phyloP scores from a whole-genome alignment of 805 yeast species.

The Suhomyces prunicola region DNA sequence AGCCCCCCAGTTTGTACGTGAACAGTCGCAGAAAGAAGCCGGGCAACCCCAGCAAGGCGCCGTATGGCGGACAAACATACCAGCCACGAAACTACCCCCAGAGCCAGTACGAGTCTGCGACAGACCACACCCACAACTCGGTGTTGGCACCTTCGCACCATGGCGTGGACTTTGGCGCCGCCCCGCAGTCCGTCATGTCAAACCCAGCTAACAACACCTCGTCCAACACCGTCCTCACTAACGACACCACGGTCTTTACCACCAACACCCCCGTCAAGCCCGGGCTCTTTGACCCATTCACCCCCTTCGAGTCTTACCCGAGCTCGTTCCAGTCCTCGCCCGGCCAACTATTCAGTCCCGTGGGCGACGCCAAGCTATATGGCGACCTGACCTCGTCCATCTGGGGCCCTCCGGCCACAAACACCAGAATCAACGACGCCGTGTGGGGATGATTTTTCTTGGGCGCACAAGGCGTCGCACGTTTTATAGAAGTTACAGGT shows the following conservation, averaged over 20 bases:
- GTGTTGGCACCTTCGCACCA: not conserved
- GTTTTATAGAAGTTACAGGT: not conserved
- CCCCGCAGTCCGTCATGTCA: not conserved
- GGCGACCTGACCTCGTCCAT: constrained; percentile 10
- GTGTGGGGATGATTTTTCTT: constrained; percentile 32
- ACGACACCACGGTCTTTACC: not conserved
- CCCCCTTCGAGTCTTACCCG: constrained; percentile 14
- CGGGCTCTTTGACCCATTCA: constrained; percentile 27
- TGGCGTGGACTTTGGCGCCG: not conserved
- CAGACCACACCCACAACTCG: not conserved
- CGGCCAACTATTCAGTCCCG: not conserved
- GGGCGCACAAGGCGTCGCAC: not conserved
- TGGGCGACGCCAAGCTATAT: constrained; percentile 5
- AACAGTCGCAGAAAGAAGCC: not conserved
- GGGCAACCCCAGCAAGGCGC: not conserved
- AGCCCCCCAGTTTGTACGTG: constrained; percentile 20
- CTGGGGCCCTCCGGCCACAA: constrained; percentile 18
- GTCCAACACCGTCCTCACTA: constrained; percentile 5
- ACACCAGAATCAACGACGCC: constrained; percentile 17
- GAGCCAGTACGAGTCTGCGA: not conserved
- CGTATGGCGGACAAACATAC: not conserved
- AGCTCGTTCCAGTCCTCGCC: not conserved
- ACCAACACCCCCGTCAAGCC: not conserved
- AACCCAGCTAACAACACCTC: constrained; percentile 5
- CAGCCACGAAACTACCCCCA: not conserved